Conservation (phyloP, 1,284 basidiomycete genomes). For the Microbotryum silenes-acaulis region DNA sequence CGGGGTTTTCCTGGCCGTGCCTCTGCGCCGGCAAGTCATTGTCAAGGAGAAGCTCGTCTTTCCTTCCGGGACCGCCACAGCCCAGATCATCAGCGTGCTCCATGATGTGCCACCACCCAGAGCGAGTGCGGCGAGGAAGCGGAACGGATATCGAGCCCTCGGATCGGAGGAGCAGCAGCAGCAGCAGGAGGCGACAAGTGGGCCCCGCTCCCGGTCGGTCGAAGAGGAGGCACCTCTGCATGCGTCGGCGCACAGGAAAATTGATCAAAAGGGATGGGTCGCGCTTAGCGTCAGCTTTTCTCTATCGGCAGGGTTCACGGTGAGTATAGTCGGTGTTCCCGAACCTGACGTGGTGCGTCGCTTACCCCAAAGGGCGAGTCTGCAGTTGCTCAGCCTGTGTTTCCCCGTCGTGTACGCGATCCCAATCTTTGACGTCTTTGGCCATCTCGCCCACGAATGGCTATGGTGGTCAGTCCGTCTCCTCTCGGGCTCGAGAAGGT, state of each 20-base stretch:
- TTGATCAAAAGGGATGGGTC: conserved; percentile 20
- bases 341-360: background rate
- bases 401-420: conserved; percentile 85
- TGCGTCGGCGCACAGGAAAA: background rate
- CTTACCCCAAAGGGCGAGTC: background rate
- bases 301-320: conserved; percentile 28
- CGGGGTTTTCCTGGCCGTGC: conserved; percentile 88
- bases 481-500: background rate
- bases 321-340: background rate
- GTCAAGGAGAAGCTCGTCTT: conserved; percentile 89
- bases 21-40: conserved; percentile 88
- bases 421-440: conserved; percentile 76
- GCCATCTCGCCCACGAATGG: conserved; percentile 69
- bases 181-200: conserved; percentile 38
- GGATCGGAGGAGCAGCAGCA: background rate
- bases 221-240: conserved; percentile 32
- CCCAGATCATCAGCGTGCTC: conserved; percentile 87
- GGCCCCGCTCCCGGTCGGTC: conserved; percentile 51
- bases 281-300: conserved; percentile 55
- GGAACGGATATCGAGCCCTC: background rate
- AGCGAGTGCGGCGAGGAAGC: background rate
- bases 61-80: conserved; percentile 89
- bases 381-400: conserved; percentile 56
- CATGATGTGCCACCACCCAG: conserved; percentile 57
- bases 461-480: conserved; percentile 59